Percentiles rank a stretch among this genome's conserved stretches.
Conservation (phyloP, 768 basidiomycete genomes). For the Tricholomella constricta region DNA sequence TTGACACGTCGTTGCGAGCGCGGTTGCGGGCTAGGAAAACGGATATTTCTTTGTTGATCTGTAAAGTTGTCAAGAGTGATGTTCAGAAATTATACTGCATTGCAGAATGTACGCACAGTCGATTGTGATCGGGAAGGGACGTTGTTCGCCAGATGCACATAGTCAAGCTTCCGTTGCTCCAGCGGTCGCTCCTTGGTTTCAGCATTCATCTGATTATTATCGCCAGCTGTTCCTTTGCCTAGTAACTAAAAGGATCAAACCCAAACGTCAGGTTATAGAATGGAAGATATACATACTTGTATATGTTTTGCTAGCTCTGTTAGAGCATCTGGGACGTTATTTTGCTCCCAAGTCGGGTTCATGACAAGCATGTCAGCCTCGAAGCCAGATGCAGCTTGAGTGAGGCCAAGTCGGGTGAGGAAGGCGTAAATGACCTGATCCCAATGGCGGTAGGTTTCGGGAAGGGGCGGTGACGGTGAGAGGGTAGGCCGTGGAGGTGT, state of each 20-base stretch:
- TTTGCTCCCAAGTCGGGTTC: conserved; percentile 64
- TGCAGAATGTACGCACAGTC: conserved; percentile 46
- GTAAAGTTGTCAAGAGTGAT: conserved; percentile 6
- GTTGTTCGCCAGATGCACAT: conserved; percentile 52
- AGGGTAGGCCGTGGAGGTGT: conserved; percentile 20
- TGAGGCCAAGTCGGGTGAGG: conserved; percentile 53
- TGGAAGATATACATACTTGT: conserved; percentile 40
- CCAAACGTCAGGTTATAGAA: neutral
- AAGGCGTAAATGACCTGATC: conserved; percentile 59
- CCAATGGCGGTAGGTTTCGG: conserved; percentile 56
- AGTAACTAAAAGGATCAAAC: conserved; percentile 25
- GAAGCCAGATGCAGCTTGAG: conserved; percentile 62
- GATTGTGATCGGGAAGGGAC: conserved; percentile 53
- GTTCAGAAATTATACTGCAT: neutral
- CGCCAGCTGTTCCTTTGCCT: conserved; percentile 9
- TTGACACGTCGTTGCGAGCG: conserved; percentile 74
- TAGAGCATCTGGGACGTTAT: conserved; percentile 57
- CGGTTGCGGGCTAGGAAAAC: conserved; percentile 70
- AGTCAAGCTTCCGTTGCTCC: conserved; percentile 71
- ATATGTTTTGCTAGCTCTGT: conserved; percentile 51
- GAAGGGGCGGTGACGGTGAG: conserved; percentile 40
- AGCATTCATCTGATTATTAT: conserved; percentile 4
- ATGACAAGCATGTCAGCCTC: conserved; percentile 74
- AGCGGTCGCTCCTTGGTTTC: conserved; percentile 34
- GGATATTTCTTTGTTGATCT: conserved; percentile 76